phyloP scores from a whole-genome alignment of 495 filamentous ascomycete species.

The Hyaloscypha hepaticicola region DNA sequence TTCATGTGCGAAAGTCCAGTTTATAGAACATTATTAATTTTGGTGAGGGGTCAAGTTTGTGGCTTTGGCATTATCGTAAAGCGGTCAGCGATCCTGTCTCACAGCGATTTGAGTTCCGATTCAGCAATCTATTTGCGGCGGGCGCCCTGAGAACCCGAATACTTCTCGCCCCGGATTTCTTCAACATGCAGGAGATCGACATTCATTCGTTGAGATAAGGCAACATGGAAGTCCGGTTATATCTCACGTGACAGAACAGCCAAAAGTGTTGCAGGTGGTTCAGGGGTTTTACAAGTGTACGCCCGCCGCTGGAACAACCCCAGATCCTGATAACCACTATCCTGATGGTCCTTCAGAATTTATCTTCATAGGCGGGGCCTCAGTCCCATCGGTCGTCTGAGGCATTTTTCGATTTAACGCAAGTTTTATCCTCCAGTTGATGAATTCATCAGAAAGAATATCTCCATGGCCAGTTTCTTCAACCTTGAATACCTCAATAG shows the following conservation, averaged over 20 bases:
- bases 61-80: not conserved
- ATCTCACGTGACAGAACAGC: not conserved
- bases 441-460: slow-evolving; percentile 76
- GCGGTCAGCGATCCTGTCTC: not conserved
- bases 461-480: slow-evolving; percentile 72
- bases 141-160: not conserved
- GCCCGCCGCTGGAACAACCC: not conserved
- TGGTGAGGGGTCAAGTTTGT: not conserved
- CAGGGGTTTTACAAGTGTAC: not conserved
- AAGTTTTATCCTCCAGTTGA: slow-evolving; percentile 65
- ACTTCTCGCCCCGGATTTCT: not conserved
- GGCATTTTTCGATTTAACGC: not conserved
- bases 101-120: not conserved
- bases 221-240: not conserved
- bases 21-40: not conserved
- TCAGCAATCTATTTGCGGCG: not conserved
- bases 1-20: not conserved
- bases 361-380: not conserved
- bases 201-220: not conserved
- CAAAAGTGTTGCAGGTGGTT: not conserved
- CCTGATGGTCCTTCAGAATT: not conserved
- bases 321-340: not conserved
- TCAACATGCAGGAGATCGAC: not conserved
- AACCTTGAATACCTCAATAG: slow-evolving; percentile 69
- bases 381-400: not conserved